A percentile compares a stretch with the other conserved stretches of the same genome.
Evolutionary conservation across 345 rosid species (phyloP).

Genomic region (Boechera stricta): DNA sequence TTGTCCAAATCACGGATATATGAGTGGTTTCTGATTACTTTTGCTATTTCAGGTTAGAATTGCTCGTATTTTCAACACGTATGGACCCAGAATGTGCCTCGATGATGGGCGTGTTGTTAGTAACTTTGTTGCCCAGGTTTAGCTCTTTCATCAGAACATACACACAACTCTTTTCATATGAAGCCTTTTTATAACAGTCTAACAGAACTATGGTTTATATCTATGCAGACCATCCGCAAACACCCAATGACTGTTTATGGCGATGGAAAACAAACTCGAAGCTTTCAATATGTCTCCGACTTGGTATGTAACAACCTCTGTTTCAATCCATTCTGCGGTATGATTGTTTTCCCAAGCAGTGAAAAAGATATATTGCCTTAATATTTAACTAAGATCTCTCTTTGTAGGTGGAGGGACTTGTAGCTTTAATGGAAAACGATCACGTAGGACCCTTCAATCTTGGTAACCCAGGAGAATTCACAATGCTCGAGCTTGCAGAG

Average conservation of each 20-base stretch:
- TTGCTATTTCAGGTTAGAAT: constrained; percentile 77
- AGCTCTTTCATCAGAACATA: constrained; percentile 21
- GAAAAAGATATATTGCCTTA: not conserved
- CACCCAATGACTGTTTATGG: constrained; percentile 97
- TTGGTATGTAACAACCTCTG: constrained; percentile 56
- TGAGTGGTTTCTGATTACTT: not conserved
- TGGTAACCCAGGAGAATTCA: constrained; percentile 98
- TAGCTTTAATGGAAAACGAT: constrained; percentile 90
- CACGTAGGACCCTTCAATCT: constrained; percentile 95
- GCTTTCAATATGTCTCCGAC: constrained; percentile 98
- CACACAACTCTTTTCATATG: not conserved
- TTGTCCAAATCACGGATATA: not conserved
- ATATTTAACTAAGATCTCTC: constrained; percentile 11
- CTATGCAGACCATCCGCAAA: constrained; percentile 72
- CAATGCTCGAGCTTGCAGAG: constrained; percentile 98
- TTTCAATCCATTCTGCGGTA: constrained; percentile 2
- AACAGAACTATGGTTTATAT: constrained; percentile 13
- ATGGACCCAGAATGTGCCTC: constrained; percentile 98
- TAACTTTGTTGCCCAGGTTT: constrained; percentile 97
- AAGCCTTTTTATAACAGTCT: not conserved
- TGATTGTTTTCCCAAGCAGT: constrained; percentile 29
- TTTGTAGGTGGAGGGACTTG: constrained; percentile 86
- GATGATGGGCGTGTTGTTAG: constrained; percentile 99
- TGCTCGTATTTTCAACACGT: constrained; percentile 97
- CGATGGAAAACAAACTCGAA: constrained; percentile 98